Evolutionary conservation across 768 basidiomycete species (phyloP).

Genomic region (Pilatotrama ljubarskyi): DNA sequence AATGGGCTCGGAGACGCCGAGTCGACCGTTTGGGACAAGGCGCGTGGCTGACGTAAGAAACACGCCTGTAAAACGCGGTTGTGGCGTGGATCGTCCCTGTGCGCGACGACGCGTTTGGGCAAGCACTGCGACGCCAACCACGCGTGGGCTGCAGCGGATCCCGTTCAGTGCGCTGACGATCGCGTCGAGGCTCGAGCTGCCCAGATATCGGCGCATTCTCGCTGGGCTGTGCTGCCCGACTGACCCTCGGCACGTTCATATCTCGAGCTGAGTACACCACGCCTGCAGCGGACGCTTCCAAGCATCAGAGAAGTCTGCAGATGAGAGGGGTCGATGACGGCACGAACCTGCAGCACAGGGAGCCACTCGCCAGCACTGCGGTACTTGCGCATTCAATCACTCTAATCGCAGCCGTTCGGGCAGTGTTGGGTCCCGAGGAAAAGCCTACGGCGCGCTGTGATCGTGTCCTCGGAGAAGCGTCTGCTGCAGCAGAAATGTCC

Average conservation of each 20-base stretch:
- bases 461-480: too few species aligned
- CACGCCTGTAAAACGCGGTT: constrained; percentile 26
- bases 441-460: too few species aligned
- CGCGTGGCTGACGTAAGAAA: constrained; percentile 18
- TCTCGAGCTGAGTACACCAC: neutral
- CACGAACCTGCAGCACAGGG: neutral
- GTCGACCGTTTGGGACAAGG: neutral
- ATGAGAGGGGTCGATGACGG: neutral
- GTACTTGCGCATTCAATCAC: neutral
- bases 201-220: constrained; percentile 12
- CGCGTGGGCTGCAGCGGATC: neutral
- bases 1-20: neutral
- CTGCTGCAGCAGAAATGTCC: neutral
- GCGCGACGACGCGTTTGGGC: neutral
- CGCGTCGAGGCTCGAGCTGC: neutral
- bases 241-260: neutral
- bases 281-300: neutral
- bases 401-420: too few species aligned
- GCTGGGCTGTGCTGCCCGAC: constrained; percentile 4
- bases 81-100: constrained; percentile 19
- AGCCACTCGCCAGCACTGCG: neutral
- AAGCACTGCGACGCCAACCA: neutral
- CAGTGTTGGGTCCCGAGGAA: too few species aligned
- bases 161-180: neutral
- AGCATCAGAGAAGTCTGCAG: neutral